Evolutionary conservation across 352 stramenopile species (phyloP).

Genomic region (Phytopythium litorale): DNA sequence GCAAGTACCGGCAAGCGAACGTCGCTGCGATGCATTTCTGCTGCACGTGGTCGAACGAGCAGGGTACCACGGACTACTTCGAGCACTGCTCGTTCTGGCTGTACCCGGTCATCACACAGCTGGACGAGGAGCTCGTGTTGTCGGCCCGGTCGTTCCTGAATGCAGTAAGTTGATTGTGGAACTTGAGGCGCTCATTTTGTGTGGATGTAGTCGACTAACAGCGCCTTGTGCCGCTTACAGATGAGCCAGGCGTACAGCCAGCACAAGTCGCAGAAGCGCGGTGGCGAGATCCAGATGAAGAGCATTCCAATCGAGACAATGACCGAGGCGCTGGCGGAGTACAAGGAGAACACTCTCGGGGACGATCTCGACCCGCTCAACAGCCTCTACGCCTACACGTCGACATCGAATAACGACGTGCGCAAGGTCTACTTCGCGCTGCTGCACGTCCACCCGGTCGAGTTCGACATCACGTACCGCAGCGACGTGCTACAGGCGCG

Average conservation of each 20-base stretch:
- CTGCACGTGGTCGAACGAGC: conserved; percentile 87
- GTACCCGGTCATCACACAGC: conserved; percentile 76
- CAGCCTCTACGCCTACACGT: conserved; percentile 60
- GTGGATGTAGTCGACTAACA: not conserved
- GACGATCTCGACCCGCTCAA: conserved; percentile 78
- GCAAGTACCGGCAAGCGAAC: conserved; percentile 73
- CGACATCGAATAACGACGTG: conserved; percentile 63
- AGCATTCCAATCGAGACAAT: conserved; percentile 82
- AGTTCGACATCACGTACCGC: conserved; percentile 87
- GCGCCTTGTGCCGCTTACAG: conserved; percentile 8
- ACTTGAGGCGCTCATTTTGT: not conserved
- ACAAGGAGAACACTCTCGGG: conserved; percentile 71
- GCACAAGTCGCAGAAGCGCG: conserved; percentile 62
- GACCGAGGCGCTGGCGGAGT: conserved; percentile 66
- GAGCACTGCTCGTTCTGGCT: conserved; percentile 88
- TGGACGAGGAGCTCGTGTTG: conserved; percentile 84
- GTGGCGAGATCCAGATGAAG: conserved; percentile 78
- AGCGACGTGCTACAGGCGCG: conserved; percentile 82
- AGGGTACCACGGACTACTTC: conserved; percentile 87
- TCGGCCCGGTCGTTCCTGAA: conserved; percentile 73
- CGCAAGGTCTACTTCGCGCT: conserved; percentile 88
- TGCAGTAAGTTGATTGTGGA: conserved; percentile 30
- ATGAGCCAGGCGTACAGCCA: conserved; percentile 66
- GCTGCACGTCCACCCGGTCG: conserved; percentile 84
- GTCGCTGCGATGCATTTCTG: conserved; percentile 85